Evolutionary conservation across 2,329 filamentous ascomycete species (phyloP).

Genomic region (Tolypocladium sp.): DNA sequence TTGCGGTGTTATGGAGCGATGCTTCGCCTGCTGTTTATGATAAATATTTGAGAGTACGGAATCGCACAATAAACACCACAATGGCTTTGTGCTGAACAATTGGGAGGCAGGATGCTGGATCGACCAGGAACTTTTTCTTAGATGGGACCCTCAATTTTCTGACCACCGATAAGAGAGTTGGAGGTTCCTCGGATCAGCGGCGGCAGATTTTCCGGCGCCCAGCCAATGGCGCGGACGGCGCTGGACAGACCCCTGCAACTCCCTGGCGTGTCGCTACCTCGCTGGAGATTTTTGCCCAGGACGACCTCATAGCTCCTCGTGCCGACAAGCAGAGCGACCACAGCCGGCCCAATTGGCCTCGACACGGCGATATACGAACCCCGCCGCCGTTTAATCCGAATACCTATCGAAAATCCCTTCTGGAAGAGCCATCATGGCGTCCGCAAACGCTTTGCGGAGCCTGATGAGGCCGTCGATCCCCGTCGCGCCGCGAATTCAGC

Average conservation of each 20-base stretch:
- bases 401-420: not conserved
- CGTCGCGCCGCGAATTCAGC: constrained; percentile 22
- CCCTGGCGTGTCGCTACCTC: not conserved
- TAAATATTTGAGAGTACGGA: too few relatives aligned
- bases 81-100: not conserved
- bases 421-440: constrained; percentile 22
- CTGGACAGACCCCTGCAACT: not conserved
- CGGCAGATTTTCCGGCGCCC: constrained; percentile 16
- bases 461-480: constrained; percentile 27
- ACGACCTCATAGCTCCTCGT: not conserved
- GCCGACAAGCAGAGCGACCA: constrained; percentile 6
- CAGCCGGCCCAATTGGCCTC: constrained; percentile 18
- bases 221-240: not conserved
- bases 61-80: not conserved
- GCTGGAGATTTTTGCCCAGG: constrained; percentile 5
- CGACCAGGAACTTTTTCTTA: constrained; percentile 1
- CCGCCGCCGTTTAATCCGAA: not conserved
- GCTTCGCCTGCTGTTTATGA: not conserved
- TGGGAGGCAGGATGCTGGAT: constrained; percentile 1
- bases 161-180: constrained; percentile 13
- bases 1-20: not conserved
- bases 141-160: constrained; percentile 11
- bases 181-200: constrained; percentile 14
- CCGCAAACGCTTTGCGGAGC: constrained; percentile 31
- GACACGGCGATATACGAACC: constrained; percentile 11